Base-by-base conservation (phyloP, 257 asterid species). In the Solanum verrucosum region DNA sequence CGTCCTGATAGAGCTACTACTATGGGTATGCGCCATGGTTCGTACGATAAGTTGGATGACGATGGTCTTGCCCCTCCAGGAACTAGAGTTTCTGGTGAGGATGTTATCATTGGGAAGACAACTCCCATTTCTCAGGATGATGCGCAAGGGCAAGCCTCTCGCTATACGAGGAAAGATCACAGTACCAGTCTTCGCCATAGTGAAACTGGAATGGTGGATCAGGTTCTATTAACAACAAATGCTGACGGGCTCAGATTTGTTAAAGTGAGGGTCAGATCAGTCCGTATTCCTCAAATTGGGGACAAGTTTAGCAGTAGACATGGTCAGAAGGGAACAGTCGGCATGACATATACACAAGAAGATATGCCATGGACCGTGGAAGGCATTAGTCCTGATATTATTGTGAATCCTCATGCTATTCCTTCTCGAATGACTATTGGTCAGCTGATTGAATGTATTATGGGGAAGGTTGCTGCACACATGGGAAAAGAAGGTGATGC, bases 21-120 rank as follows among this genome's bases (percentile, higher is more conserved):
- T 70, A 97, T 97, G 99, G 99, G 99, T 74, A 97, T 97, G 99
- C 95, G 98, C 4, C 98, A 95, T 67, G 99, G 98, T n/a, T 97
- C 98, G 82, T 97, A 97, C 79, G 99, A 97, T 87, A 95, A 97
- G 88, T 91, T 97, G 90, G 99, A 97, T 40, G 99, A 96, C 70
- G 99, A 97, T 70, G 99, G 99, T 44, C 97, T 97, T 81, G 99
- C 99, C 42, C 99, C 98, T 60, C 98, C 99, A 16, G 99, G 99
- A 86, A 97, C 99, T 40, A 93, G 98, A 87, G 96, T 94, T 87
- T 93, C 98, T 1, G 98, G 99, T 18, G 99, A 97, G 92, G 99
- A 97, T 87, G 99, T 97, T 34, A 97, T 97, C 85, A 97, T 97
- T 31, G 99, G 99, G 86, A 97, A 97, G 91, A 97, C 99, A 29